A percentile compares a stretch with the other conserved stretches of the same genome.
Evolutionary conservation across 495 filamentous ascomycete species (phyloP).

Genomic region (Cercophora samala): DNA sequence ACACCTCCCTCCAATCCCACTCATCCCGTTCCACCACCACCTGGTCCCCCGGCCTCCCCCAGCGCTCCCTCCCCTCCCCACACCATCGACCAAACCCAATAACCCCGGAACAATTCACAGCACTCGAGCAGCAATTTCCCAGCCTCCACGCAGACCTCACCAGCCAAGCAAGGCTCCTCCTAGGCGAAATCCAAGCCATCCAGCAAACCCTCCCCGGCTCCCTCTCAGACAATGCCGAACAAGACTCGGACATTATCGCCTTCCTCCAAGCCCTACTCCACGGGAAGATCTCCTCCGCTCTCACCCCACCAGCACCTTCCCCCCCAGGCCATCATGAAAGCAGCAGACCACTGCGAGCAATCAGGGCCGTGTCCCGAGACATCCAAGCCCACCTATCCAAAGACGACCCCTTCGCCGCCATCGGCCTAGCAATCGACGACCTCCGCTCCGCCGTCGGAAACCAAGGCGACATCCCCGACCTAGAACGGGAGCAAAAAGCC

Average conservation of each 20-base stretch:
- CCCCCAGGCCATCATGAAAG: not conserved
- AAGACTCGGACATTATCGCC: not conserved
- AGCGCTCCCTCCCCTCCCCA: not conserved
- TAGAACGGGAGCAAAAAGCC: not conserved
- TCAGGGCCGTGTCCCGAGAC: not conserved
- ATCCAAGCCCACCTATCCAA: not conserved
- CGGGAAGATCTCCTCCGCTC: constrained; percentile 1
- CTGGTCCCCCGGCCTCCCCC: not conserved
- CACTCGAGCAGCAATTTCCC: not conserved
- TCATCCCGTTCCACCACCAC: constrained; percentile 2
- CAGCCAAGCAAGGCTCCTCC: not conserved
- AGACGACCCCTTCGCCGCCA: not conserved
- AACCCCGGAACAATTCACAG: not conserved
- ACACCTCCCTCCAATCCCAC: constrained; percentile 8
- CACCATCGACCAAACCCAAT: not conserved
- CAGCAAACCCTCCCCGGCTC: not conserved
- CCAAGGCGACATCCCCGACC: not conserved
- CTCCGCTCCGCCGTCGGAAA: not conserved
- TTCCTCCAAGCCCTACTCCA: not conserved
- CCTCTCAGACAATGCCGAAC: not conserved
- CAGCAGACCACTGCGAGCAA: not conserved
- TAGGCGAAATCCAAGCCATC: constrained; percentile 4
- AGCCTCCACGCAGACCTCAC: constrained; percentile 1
- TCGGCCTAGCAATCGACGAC: not conserved
- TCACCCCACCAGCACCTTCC: not conserved